phyloP scores from a whole-genome alignment of 1,284 basidiomycete species.

The Papiliotrema fonsecae region DNA sequence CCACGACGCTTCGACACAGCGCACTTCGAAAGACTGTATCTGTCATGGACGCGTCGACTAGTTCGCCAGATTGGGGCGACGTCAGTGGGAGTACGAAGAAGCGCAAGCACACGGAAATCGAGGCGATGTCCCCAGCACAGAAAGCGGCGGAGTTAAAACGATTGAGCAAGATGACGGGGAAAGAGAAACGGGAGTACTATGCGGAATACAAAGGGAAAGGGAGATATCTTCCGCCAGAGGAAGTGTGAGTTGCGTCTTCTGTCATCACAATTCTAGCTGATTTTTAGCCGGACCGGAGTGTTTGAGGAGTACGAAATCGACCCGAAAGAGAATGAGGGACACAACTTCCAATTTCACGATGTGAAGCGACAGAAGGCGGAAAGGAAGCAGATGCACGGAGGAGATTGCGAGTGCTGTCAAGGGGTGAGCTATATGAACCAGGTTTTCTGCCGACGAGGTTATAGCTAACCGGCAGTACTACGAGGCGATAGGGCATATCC shows the following conservation, averaged over 20 bases:
- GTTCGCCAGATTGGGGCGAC: too few relatives aligned
- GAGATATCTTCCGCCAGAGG: constrained; percentile 32
- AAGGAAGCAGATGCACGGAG: constrained; percentile 64
- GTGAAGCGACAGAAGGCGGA: constrained; percentile 67
- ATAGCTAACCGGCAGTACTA: constrained; percentile 64
- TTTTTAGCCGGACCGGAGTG: constrained; percentile 50
- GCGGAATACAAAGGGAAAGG: constrained; percentile 39
- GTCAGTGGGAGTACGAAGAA: constrained; percentile 2
- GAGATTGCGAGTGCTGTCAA: constrained; percentile 77
- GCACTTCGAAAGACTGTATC: neutral
- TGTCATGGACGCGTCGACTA: neutral
- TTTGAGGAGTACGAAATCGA: constrained; percentile 66
- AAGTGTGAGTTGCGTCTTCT: constrained; percentile 23
- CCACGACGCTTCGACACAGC: constrained; percentile 5
- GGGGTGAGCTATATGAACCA: constrained; percentile 55
- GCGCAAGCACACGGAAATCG: constrained; percentile 21
- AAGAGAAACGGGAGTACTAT: constrained; percentile 35
- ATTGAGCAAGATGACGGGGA: constrained; percentile 22
- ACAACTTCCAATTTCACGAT: constrained; percentile 65
- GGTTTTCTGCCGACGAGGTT: neutral
- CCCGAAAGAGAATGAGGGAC: constrained; percentile 60
- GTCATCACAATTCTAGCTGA: neutral
- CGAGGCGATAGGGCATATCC: constrained; percentile 64
- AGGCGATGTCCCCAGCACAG: constrained; percentile 26
- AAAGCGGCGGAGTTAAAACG: constrained; percentile 24